Evolutionary conservation across 345 rosid species (phyloP).

Genomic region (Iberis pinnata): DNA sequence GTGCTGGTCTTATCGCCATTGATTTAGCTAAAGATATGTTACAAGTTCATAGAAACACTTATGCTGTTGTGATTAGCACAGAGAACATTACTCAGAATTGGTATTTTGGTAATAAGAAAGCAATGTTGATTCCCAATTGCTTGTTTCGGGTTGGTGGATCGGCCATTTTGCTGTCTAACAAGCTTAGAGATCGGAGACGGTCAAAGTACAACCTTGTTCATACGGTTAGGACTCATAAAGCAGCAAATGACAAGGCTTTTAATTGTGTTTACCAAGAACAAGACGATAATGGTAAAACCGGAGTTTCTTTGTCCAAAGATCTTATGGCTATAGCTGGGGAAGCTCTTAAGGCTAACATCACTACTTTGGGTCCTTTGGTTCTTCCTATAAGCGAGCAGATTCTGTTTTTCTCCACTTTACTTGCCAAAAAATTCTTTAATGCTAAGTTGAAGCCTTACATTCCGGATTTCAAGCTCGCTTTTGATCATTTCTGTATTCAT

Average conservation of each 20-base stretch:
- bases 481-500: conserved; percentile 81
- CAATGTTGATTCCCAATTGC: conserved; percentile 79
- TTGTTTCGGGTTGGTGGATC: conserved; percentile 32
- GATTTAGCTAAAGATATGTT: conserved; percentile 80
- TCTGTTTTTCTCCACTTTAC: conserved; percentile 63
- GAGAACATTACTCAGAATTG: conserved; percentile 90
- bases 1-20: conserved; percentile 76
- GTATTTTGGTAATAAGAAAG: conserved; percentile 88
- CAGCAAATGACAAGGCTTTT: conserved; percentile 47
- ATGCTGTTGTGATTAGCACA: conserved; percentile 80
- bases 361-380: conserved; percentile 85
- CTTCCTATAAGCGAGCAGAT: conserved; percentile 87
- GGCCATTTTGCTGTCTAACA: conserved; percentile 65
- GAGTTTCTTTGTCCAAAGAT: conserved; percentile 84
- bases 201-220: conserved; percentile 83
- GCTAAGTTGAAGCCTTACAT: conserved; percentile 71
- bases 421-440: conserved; percentile 54
- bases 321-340: conserved; percentile 87
- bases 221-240: conserved; percentile 86
- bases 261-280: conserved; percentile 59
- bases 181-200: conserved; percentile 40
- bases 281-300: conserved; percentile 66
- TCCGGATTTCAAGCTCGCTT: conserved; percentile 91
- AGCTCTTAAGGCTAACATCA: conserved; percentile 78
- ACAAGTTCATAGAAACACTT: conserved; percentile 81